A percentile compares a stretch with the other conserved stretches of the same genome.
phyloP scores from a whole-genome alignment of 106 monocot genomes.

The Chionographis japonica region DNA sequence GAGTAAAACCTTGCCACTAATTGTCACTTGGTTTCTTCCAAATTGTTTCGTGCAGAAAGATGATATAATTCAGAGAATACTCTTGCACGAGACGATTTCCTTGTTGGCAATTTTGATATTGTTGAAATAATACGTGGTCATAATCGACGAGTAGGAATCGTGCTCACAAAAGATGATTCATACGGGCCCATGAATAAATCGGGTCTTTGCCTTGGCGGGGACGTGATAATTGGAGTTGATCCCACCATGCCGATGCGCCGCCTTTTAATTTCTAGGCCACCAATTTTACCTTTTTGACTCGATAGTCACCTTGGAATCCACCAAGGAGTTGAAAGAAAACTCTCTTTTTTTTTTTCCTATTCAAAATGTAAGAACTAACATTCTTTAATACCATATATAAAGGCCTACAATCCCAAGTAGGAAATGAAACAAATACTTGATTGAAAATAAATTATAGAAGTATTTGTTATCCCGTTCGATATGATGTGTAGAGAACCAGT shows the following conservation, averaged over 20 bases:
- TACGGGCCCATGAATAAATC: not conserved
- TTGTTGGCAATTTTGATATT: slow-evolving; percentile 2
- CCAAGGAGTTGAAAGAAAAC: too few species aligned
- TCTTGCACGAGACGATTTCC: not conserved
- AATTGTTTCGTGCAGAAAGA: not conserved
- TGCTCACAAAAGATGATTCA: not conserved
- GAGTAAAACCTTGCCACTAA: not conserved
- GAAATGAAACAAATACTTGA: too few species aligned
- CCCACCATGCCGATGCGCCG: slow-evolving; percentile 1
- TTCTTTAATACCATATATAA: too few species aligned
- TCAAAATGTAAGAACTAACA: too few species aligned
- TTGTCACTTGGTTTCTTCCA: not conserved
- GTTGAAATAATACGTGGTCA: not conserved
- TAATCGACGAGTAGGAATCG: not conserved
- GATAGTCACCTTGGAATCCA: too few species aligned
- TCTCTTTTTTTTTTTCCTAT: too few species aligned
- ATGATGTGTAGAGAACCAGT: too few species aligned
- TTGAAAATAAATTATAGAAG: too few species aligned
- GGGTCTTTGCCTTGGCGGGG: not conserved
- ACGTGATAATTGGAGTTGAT: not conserved
- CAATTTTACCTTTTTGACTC: not conserved
- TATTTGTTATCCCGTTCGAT: too few species aligned
- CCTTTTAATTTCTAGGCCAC: not conserved
- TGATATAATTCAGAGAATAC: not conserved
- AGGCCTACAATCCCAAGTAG: too few species aligned